Conservation (phyloP, 1,284 basidiomycete genomes). For the Irpex lacteus region DNA sequence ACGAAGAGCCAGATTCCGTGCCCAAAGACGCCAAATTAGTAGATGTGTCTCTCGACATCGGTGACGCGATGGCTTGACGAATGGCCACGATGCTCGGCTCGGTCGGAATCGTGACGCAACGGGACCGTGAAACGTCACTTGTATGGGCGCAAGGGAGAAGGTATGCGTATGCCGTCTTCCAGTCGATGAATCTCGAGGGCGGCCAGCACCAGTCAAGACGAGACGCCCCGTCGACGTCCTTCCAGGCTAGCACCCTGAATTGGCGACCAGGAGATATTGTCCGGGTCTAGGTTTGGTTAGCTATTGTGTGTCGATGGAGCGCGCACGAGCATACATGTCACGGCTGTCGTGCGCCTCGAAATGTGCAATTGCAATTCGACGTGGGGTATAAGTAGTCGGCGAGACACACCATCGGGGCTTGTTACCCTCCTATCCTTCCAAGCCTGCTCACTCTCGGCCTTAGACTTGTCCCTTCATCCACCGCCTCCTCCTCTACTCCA, state of each 20-base stretch:
- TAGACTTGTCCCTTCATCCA: not conserved
- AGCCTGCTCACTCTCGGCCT: not conserved
- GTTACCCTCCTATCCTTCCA: not conserved
- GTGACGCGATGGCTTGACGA: not conserved
- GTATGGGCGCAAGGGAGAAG: too few species aligned
- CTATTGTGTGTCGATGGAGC: not conserved
- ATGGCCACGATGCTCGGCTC: not conserved
- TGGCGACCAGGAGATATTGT: not conserved
- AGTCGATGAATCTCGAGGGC: too few species aligned
- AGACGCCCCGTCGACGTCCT: not conserved
- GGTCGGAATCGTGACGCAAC: not conserved
- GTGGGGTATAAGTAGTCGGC: not conserved
- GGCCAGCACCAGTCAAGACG: not conserved
- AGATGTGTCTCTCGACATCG: not conserved
- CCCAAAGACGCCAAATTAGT: too few species aligned
- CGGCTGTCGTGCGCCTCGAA: not conserved
- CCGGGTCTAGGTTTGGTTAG: not conserved
- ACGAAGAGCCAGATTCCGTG: too few species aligned
- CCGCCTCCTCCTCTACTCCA: not conserved
- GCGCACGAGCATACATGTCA: not conserved
- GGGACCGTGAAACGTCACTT: not conserved
- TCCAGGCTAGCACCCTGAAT: not conserved
- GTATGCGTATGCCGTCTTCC: too few species aligned
- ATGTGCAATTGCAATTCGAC: not conserved
- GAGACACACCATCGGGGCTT: not conserved